Evolutionary conservation across 108 stramenopile species (phyloP), one percentile per base, ranked within the genome.

Genomic region (Pseudonitzschia delicatissima): DNA sequence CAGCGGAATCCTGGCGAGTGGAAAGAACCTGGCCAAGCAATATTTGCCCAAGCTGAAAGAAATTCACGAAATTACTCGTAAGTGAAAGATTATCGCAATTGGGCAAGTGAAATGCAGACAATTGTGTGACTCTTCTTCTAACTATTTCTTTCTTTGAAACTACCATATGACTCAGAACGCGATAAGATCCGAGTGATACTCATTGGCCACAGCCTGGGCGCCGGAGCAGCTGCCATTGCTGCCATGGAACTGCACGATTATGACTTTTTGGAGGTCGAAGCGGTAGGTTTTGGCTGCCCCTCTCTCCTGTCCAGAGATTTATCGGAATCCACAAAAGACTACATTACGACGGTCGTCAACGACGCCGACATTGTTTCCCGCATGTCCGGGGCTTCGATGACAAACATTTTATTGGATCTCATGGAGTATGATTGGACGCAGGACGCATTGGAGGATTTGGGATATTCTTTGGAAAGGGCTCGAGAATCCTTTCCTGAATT

Each of bases 271-370:
- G 27, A 81, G 36, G 82, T 88, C 8, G 74, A 79, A 18, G 86
- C 82, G 2, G 71, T 89, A 42, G 87, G 83, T 5, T 92, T 92
- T 61, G 91, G 91, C 2, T 92, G 91, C 68, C 91, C 91, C 7
- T 82, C 91, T 18, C 50, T 87, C 0, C 72, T 92, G 34, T 82
- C 81, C 12, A 45, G 61, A 32, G 76, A 83, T 47, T 73, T 87
- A 27, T 84, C 88, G 9, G 77, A 68, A 20, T 45, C 50, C 26
- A 81, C 77, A 8, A 84, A 84, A 53, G 87, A 86, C 20, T 88
- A 74, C 53, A 68, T 88, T 48, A 86, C 86, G 23, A 89, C 91
- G 3, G 85, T 92, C 23, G 70, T 92, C 35, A 69, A 78, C 0
- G 91, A 92, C 62, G 72, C 77, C 1, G 91, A 92, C 64, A 45